Evolutionary conservation across 495 filamentous ascomycete species (phyloP).

Genomic region (Cladorrhinum samala): DNA sequence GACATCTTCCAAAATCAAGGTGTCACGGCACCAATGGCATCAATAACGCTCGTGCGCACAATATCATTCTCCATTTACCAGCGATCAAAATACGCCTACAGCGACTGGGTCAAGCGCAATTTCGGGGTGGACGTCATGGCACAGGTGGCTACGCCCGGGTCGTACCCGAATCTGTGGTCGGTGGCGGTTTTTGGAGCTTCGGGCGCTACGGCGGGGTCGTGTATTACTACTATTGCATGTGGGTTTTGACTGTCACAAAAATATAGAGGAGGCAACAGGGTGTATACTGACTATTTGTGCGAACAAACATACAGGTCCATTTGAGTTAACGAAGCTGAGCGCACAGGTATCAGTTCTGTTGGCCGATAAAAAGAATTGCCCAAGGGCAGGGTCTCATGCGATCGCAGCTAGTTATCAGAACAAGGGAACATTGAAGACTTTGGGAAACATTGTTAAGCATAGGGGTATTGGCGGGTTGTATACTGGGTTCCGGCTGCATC

Average conservation of each 20-base stretch:
- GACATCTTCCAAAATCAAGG: constrained; percentile 45
- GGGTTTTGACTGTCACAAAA: constrained; percentile 29
- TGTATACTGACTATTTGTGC: constrained; percentile 1
- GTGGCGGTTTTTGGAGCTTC: constrained; percentile 70
- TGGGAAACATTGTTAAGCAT: constrained; percentile 70
- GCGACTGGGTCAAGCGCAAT: constrained; percentile 55
- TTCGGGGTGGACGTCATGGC: constrained; percentile 65
- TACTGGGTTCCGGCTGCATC: constrained; percentile 77
- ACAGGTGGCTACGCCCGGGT: constrained; percentile 63
- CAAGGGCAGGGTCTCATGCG: constrained; percentile 46
- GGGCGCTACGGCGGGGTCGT: constrained; percentile 71
- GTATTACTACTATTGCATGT: constrained; percentile 84
- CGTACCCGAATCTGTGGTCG: constrained; percentile 61
- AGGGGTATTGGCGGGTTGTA: constrained; percentile 76
- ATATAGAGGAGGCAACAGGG: neutral
- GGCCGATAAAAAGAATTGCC: constrained; percentile 56
- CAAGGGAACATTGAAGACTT: constrained; percentile 73
- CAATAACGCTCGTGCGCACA: constrained; percentile 83
- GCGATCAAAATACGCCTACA: constrained; percentile 69
- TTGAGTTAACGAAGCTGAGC: constrained; percentile 88
- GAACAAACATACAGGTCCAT: constrained; percentile 56
- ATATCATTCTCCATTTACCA: constrained; percentile 94
- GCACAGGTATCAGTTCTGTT: constrained; percentile 86
- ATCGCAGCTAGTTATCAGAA: constrained; percentile 66
- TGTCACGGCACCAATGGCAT: constrained; percentile 71